phyloP scores from a whole-genome alignment of 257 asterid species.

The Gentiana dahurica region DNA sequence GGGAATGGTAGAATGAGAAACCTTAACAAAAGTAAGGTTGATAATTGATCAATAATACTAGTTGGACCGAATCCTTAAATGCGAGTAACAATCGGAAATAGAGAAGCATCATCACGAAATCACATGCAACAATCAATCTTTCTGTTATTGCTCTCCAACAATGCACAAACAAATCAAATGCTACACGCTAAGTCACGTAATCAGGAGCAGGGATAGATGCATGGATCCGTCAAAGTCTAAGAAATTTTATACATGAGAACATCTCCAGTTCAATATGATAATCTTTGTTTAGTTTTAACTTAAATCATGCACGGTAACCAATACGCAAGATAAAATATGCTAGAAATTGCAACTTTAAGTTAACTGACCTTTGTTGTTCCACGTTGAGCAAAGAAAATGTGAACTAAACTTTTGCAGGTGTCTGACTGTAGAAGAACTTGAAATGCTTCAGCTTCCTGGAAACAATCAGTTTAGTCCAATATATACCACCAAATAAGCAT shows the following conservation, averaged over 20 bases:
- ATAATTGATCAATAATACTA: not conserved
- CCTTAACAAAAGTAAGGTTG: not conserved
- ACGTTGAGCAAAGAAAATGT: constrained; percentile 92
- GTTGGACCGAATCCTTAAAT: not conserved
- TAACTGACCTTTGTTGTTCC: constrained; percentile 71
- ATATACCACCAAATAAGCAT: not conserved
- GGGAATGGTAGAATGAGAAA: no score
- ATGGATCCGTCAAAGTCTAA: no score
- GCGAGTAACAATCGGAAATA: no score
- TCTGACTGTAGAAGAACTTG: constrained; percentile 63
- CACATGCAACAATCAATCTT: no score
- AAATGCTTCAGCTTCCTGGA: constrained; percentile 88
- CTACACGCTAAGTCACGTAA: no score
- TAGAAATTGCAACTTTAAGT: no score
- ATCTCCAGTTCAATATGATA: no score
- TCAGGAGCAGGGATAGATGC: no score
- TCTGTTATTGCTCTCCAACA: not conserved
- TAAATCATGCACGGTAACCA: not conserved
- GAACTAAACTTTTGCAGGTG: constrained; percentile 91
- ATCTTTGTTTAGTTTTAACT: no score
- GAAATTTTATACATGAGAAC: no score
- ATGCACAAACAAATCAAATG: not conserved
- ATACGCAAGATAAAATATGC: no score
- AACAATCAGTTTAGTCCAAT: constrained; percentile 4
- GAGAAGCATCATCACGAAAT: no score